Evolutionary conservation across 2,329 filamentous ascomycete species (phyloP).

Genomic region (Colletotrichum navitas): DNA sequence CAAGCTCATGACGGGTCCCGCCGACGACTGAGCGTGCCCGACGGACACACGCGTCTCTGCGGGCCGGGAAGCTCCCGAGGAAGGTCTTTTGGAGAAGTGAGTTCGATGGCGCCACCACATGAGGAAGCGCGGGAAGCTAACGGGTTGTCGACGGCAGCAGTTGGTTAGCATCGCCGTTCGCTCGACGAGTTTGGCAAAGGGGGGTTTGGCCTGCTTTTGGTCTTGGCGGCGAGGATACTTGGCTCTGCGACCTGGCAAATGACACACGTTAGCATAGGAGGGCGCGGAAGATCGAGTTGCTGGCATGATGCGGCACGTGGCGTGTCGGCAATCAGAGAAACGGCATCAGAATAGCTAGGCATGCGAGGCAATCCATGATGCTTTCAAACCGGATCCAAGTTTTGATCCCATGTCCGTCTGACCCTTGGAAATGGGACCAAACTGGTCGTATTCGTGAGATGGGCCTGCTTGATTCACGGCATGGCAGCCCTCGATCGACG

Average conservation of each 20-base stretch:
- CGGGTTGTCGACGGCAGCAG: neutral
- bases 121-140: neutral
- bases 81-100: neutral
- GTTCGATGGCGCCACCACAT: neutral
- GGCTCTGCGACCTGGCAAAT: neutral
- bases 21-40: neutral
- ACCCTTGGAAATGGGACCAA: too few species aligned
- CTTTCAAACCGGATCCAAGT: neutral
- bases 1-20: neutral
- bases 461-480: neutral
- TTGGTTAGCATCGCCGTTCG: neutral
- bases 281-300: neutral
- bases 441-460: neutral
- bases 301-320: too few species aligned
- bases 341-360: neutral
- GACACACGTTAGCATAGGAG: neutral
- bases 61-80: neutral
- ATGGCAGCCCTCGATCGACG: too few species aligned
- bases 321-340: neutral
- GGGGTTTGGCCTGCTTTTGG: neutral
- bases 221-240: neutral
- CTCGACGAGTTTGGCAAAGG: neutral
- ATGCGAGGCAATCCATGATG: neutral
- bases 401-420: neutral
- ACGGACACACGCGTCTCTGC: neutral